Conservation (phyloP, 2,329 filamentous ascomycete genomes). For the Fusarium vanettenii region DNA sequence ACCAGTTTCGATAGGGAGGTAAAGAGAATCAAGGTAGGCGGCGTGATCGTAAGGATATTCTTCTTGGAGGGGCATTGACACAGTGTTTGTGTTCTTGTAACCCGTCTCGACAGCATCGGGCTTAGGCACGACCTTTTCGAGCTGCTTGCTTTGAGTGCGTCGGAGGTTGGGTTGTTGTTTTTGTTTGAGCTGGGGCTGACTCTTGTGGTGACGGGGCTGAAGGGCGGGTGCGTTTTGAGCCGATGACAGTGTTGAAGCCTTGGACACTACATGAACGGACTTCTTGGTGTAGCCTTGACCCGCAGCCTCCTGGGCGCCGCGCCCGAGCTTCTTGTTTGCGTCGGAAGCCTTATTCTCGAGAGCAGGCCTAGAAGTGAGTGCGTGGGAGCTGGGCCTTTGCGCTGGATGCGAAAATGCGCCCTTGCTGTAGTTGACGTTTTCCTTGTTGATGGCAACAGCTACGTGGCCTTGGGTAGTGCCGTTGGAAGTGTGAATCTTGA, state of each 20-base stretch:
- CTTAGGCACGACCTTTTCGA: conserved; percentile 43
- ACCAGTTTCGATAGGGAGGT: conserved; percentile 40
- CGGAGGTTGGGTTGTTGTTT: conserved; percentile 55
- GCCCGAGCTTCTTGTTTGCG: conserved; percentile 37
- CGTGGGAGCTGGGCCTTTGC: conserved; percentile 41
- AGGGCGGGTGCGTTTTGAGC: conserved; percentile 40
- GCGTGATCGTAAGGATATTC: conserved; percentile 40
- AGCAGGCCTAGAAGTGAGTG: conserved; percentile 36
- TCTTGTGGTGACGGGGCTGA: conserved; percentile 63
- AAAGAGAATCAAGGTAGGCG: conserved; percentile 45
- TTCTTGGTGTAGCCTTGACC: conserved; percentile 30
- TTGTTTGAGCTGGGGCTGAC: conserved; percentile 63
- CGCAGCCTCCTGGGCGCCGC: conserved; percentile 24
- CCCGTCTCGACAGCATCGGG: conserved; percentile 26
- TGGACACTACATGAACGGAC: conserved; percentile 30
- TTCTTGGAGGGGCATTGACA: conserved; percentile 27
- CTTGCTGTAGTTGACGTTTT: conserved; percentile 54
- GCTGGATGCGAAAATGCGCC: conserved; percentile 54
- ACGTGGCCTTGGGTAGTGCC: conserved; percentile 42
- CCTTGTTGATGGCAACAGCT: conserved; percentile 53
- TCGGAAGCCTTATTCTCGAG: conserved; percentile 43
- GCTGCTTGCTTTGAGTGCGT: conserved; percentile 58
- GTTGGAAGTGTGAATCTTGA: conserved; percentile 46
- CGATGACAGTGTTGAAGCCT: conserved; percentile 25
- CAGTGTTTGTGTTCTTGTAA: conserved; percentile 15